Evolutionary conservation across 2,329 filamentous ascomycete species (phyloP).

Genomic region (Fusarium secorum): DNA sequence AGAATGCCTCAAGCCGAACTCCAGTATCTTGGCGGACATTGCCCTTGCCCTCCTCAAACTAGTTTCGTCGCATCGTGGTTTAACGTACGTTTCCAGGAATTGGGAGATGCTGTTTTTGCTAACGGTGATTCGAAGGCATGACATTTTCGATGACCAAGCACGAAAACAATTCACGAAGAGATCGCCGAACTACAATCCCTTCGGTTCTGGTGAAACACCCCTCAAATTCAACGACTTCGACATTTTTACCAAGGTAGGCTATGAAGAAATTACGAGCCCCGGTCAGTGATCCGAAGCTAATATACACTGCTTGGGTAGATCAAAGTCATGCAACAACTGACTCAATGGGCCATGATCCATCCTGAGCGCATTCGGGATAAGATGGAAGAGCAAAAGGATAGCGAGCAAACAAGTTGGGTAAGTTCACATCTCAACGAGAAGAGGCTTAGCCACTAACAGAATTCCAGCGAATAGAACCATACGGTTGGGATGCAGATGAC

Average conservation of each 20-base stretch:
- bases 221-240: slow-evolving; percentile 82
- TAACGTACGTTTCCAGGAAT: slow-evolving; percentile 71
- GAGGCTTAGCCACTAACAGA: slow-evolving; percentile 21
- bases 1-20: slow-evolving; percentile 84
- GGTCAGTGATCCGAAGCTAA: background rate
- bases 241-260: slow-evolving; percentile 75
- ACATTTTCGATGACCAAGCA: slow-evolving; percentile 93
- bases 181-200: slow-evolving; percentile 81
- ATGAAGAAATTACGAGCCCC: background rate
- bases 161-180: slow-evolving; percentile 88
- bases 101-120: background rate
- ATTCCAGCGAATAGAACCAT: slow-evolving; percentile 74
- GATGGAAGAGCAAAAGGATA: slow-evolving; percentile 83
- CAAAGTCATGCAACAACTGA: slow-evolving; percentile 84
- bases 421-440: slow-evolving; percentile 48
- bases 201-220: slow-evolving; percentile 78
- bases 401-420: slow-evolving; percentile 86
- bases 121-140: slow-evolving; percentile 62
- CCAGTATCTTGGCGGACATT: slow-evolving; percentile 78
- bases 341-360: slow-evolving; percentile 87
- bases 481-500: slow-evolving; percentile 89
- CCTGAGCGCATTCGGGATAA: slow-evolving; percentile 86
- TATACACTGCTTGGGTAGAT: slow-evolving; percentile 55
- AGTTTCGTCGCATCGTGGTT: slow-evolving; percentile 89
- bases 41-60: slow-evolving; percentile 89